A percentile compares a stretch with the other conserved stretches of the same genome.
These are phyloP conservation scores for Phytophthora litchii DNA, from an alignment of 352 stramenopile species.

Conservation along the genomic window DNA sequence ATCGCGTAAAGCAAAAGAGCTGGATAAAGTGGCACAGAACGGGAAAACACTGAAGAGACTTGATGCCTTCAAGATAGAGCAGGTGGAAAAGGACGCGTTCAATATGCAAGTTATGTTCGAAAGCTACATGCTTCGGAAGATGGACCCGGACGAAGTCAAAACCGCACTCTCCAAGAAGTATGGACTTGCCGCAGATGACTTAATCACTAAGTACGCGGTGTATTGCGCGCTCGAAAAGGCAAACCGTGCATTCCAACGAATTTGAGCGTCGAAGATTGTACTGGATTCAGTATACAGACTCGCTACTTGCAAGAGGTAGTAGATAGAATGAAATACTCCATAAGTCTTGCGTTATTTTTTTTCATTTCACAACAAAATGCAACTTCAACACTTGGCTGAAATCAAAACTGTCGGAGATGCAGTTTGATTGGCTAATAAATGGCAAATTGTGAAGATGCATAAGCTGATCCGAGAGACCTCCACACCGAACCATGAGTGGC, in stretches of 20 bases:
- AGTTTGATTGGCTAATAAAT: background rate
- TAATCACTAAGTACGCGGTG: background rate
- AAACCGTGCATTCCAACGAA: background rate
- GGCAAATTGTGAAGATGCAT: background rate
- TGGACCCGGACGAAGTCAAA: background rate
- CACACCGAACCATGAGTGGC: slow-evolving; percentile 15
- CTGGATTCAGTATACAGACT: too few relatives aligned
- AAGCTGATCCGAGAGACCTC: background rate
- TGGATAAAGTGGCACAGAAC: background rate
- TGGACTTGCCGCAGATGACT: background rate
- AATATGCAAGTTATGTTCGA: background rate
- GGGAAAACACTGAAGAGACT: too few relatives aligned
- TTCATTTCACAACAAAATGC: too few relatives aligned
- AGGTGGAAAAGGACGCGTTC: background rate
- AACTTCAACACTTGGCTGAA: too few relatives aligned
- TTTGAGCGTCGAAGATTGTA: too few relatives aligned
- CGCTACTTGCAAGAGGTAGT: too few relatives aligned
- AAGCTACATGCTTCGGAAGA: background rate
- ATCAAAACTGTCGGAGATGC: too few relatives aligned
- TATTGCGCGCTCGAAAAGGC: too few relatives aligned
- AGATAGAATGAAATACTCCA: too few relatives aligned
- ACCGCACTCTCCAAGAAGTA: background rate
- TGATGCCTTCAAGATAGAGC: background rate
- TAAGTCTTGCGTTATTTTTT: too few relatives aligned
- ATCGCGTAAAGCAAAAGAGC: background rate